phyloP scores from a whole-genome alignment of 352 stramenopile genomes.

The Globisporangium heterothallicum region DNA sequence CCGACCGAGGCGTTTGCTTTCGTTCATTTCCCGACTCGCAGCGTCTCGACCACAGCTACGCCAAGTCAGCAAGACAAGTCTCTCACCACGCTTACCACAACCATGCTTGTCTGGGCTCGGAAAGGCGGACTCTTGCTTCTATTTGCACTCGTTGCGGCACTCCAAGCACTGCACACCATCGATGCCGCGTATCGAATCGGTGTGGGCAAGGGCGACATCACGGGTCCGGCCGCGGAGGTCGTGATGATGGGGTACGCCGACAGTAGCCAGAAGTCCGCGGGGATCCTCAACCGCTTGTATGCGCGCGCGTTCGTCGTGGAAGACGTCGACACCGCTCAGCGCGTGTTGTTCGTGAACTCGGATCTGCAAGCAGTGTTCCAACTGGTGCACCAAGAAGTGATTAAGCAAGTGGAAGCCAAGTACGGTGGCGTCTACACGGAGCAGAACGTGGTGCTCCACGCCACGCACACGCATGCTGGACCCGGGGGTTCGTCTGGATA shows the following conservation, averaged over 20 bases:
- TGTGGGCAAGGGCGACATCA: slow-evolving; percentile 51
- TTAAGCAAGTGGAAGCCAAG: slow-evolving; percentile 20
- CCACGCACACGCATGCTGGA: slow-evolving; percentile 73
- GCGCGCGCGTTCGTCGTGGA: slow-evolving; percentile 57
- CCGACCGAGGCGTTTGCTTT: too few species aligned
- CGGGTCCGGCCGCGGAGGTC: slow-evolving; percentile 39
- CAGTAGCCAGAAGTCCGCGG: slow-evolving; percentile 29
- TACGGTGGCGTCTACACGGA: slow-evolving; percentile 34
- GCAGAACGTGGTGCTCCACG: slow-evolving; percentile 64
- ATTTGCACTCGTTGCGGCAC: not conserved
- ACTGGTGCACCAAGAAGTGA: slow-evolving; percentile 42
- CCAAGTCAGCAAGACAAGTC: too few species aligned
- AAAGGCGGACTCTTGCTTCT: not conserved
- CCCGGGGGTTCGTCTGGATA: slow-evolving; percentile 71
- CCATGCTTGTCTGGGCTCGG: not conserved
- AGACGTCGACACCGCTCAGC: slow-evolving; percentile 21
- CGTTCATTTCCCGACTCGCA: too few species aligned
- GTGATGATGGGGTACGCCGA: slow-evolving; percentile 64
- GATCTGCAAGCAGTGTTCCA: slow-evolving; percentile 39
- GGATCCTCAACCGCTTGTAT: slow-evolving; percentile 55
- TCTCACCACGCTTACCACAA: not conserved
- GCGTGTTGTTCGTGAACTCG: slow-evolving; percentile 40
- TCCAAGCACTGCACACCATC: not conserved
- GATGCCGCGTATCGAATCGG: slow-evolving; percentile 32
- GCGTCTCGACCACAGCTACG: too few species aligned